These are phyloP conservation scores for Microcyclospora pomicola DNA, from an alignment of 2,329 filamentous ascomycete genomes.

Conservation along the genomic window DNA sequence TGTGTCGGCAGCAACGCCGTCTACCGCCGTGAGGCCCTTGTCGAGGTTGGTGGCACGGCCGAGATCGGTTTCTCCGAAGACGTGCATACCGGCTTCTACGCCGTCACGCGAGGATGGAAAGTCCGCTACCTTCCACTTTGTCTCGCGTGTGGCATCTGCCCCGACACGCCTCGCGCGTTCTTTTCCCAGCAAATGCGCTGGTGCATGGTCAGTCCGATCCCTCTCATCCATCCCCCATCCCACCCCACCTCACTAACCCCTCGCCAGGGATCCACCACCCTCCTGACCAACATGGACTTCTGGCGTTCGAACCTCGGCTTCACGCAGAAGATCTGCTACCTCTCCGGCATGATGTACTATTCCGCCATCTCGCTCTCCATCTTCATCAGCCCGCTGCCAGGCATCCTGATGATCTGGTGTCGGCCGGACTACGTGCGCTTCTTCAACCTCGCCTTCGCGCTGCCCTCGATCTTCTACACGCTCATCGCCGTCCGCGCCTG, in stretches of 20 bases:
- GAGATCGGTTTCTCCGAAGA: conserved; percentile 33
- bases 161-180: conserved; percentile 29
- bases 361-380: conserved; percentile 27
- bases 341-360: conserved; percentile 30
- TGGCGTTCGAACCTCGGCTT: conserved; percentile 26
- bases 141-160: conserved; percentile 31
- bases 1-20: conserved; percentile 32
- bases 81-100: conserved; percentile 32
- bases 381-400: conserved; percentile 29
- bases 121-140: conserved; percentile 30
- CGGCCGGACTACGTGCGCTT: conserved; percentile 30
- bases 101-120: conserved; percentile 31
- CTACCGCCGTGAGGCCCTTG: conserved; percentile 27
- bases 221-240: neutral
- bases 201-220: conserved; percentile 17
- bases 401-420: conserved; percentile 28
- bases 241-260: neutral
- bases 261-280: conserved; percentile 24
- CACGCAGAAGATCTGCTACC: conserved; percentile 31
- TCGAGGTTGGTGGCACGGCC: conserved; percentile 29
- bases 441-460: conserved; percentile 32
- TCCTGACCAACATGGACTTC: conserved; percentile 29
- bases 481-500: conserved; percentile 28
- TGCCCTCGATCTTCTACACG: conserved; percentile 28
- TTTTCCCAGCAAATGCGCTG: conserved; percentile 34